These are phyloP conservation scores for Pestalotiopsis fici DNA, from an alignment of 2,329 filamentous ascomycete genomes.

Conservation along the genomic window DNA sequence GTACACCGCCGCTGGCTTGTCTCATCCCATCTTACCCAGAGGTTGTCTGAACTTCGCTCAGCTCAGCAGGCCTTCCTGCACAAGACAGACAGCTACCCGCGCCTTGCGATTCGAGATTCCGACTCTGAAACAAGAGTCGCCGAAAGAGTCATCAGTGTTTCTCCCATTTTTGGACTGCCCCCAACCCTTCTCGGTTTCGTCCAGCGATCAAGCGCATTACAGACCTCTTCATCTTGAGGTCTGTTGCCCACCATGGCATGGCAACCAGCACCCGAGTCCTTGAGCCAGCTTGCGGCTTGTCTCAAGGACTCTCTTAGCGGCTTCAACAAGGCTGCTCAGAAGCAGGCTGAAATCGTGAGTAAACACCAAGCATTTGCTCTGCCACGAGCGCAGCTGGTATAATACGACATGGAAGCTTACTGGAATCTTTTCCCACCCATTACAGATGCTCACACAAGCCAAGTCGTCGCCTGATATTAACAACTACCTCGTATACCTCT, in stretches of 20 bases:
- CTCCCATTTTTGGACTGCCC: not conserved
- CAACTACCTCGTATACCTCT: conserved; percentile 93
- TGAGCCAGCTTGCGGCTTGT: conserved; percentile 86
- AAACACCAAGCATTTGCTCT: conserved; percentile 7
- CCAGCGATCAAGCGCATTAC: not conserved
- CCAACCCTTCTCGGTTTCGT: not conserved
- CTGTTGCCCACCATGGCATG: conserved; percentile 69
- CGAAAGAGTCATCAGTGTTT: not conserved
- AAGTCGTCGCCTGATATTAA: conserved; percentile 89
- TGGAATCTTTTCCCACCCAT: not conserved
- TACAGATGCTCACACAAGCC: conserved; percentile 88
- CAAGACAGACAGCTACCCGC: conserved; percentile 10
- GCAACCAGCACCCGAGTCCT: conserved; percentile 85
- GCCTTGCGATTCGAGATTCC: not conserved
- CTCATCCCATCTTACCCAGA: not conserved
- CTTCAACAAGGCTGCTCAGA: conserved; percentile 77
- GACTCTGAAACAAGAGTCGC: not conserved
- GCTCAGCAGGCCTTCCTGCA: not conserved
- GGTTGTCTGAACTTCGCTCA: not conserved
- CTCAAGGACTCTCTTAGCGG: conserved; percentile 91
- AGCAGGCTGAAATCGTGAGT: conserved; percentile 85
- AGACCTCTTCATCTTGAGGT: not conserved
- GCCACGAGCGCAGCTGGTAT: not conserved
- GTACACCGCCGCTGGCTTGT: not conserved
- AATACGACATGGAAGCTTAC: not conserved